phyloP scores from a whole-genome alignment of 2,329 filamentous ascomycete species.

The Apiospora arundinis region DNA sequence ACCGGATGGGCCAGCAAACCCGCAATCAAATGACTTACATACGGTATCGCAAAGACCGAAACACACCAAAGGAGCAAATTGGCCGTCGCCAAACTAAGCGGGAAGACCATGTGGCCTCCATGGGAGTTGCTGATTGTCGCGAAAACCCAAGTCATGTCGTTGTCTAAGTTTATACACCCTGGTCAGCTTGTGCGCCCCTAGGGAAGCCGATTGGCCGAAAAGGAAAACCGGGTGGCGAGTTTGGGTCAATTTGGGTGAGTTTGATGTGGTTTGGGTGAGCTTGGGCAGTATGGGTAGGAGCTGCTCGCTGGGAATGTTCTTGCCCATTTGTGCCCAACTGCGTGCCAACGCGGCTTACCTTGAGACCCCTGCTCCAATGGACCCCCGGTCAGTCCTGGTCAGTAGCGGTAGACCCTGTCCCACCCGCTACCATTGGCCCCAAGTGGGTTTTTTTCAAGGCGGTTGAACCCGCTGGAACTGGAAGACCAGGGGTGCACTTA shows the following conservation, averaged over 20 bases:
- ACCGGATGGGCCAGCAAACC: background rate
- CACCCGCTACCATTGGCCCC: slow-evolving; percentile 9
- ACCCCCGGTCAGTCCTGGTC: background rate
- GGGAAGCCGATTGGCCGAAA: background rate
- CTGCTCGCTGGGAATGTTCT: no score
- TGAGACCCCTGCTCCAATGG: background rate
- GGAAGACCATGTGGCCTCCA: slow-evolving; percentile 3
- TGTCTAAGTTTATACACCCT: background rate
- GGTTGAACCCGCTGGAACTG: slow-evolving; percentile 3
- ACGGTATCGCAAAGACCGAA: background rate
- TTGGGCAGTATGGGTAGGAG: no score
- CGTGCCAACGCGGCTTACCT: slow-evolving; percentile 5
- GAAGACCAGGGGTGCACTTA: background rate
- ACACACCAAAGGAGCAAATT: background rate
- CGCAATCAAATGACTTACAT: slow-evolving; percentile 17
- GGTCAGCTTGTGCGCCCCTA: background rate
- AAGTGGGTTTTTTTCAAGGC: slow-evolving; percentile 1
- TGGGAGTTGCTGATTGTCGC: slow-evolving; percentile 15
- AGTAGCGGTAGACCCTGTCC: background rate
- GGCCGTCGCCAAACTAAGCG: background rate
- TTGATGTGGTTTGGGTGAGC: no score
- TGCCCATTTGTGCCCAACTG: slow-evolving; percentile 13
- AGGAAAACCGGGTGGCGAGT: background rate
- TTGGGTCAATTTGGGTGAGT: background rate
- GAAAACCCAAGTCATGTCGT: slow-evolving; percentile 12